Conservation (phyloP, 1,139 yeast genomes). For the Blastobotrys arbuscula region DNA sequence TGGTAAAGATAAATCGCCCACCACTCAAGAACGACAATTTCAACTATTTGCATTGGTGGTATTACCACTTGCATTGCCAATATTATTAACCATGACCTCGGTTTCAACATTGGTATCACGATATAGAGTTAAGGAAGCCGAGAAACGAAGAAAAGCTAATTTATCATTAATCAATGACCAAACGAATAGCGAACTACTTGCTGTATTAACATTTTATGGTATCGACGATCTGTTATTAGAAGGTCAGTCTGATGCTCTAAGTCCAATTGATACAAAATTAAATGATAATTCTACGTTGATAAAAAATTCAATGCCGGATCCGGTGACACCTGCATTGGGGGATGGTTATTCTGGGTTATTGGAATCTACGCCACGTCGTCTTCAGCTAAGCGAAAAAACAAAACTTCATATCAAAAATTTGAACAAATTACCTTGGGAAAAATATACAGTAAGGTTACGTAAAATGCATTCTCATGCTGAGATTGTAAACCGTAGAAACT, state of each 20-base stretch:
- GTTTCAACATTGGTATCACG: constrained; percentile 24
- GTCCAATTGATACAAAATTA: not conserved
- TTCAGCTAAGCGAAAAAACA: constrained; percentile 17
- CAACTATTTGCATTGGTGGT: constrained; percentile 15
- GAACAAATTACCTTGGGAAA: constrained; percentile 62
- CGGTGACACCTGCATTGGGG: constrained; percentile 11
- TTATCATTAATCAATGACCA: constrained; percentile 7
- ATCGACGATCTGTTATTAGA: constrained; percentile 13
- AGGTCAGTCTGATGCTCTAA: constrained; percentile 1
- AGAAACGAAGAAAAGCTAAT: constrained; percentile 5
- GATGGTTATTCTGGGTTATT: constrained; percentile 20
- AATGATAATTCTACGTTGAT: not conserved
- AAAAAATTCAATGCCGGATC: not conserved
- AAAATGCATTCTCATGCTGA: constrained; percentile 77
- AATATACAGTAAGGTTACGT: constrained; percentile 63
- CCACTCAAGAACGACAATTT: constrained; percentile 20
- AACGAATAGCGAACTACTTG: constrained; percentile 20
- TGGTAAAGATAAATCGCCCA: constrained; percentile 13
- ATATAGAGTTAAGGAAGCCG: constrained; percentile 20
- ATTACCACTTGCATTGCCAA: constrained; percentile 26
- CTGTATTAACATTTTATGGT: constrained; percentile 17
- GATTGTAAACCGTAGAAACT: constrained; percentile 38
- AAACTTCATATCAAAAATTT: constrained; percentile 49
- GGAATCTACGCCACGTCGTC: constrained; percentile 17
- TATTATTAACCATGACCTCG: constrained; percentile 22